Evolutionary conservation across 2,329 filamentous ascomycete genomes (phyloP), one percentile per base, ranked within the genome.

Genomic region (Xylaria sp.): DNA sequence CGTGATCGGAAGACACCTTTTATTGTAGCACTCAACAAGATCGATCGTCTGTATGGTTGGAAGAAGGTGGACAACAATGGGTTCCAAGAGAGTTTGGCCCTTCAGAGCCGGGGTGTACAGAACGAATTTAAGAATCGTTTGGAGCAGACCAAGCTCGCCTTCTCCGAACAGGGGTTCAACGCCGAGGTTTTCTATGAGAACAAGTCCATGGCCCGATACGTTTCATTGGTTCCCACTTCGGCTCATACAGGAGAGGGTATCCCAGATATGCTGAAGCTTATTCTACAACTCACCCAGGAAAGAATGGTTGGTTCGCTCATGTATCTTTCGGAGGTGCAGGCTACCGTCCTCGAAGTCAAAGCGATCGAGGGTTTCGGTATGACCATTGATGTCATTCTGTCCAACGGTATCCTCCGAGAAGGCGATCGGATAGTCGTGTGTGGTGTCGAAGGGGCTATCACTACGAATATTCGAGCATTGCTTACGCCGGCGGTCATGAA

Each of bases 171-270:
- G 77, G 92, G 93, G 67, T 98, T 99, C 87, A 99, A 99, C 83
- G 89, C 95, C 2, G 94, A 98, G 79, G 83, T 99, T 52, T 98
- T 90, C 83, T 97, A 91, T 81, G 91, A 98, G 81, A 99, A 99
- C 84, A 97, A 96, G 83, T 96, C 91, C 65, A 94, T 98, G 92
- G 88, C 93, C 64, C 90, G 89, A 75, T 91, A 89, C 72, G 95
- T 99, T 60, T 99, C 95, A n/a, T 85, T 99, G 62, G 92, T 97
- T 54, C 95, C 95, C 40, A 99, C 96, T 3, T 98, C 95, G 3
- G 96, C 96, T 15, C 92, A 97, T 78, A 98, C 95, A n/a, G 96
- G 95, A 71, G 95, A 99, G 81, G 95, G 95, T 87, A 94, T 99
- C 69, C 95, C 95, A 23, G 95, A 99, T 77, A 94, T 99, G 93